Evolutionary conservation across 1,284 basidiomycete genomes (phyloP).

Genomic region (Rhodotorula sp.): DNA sequence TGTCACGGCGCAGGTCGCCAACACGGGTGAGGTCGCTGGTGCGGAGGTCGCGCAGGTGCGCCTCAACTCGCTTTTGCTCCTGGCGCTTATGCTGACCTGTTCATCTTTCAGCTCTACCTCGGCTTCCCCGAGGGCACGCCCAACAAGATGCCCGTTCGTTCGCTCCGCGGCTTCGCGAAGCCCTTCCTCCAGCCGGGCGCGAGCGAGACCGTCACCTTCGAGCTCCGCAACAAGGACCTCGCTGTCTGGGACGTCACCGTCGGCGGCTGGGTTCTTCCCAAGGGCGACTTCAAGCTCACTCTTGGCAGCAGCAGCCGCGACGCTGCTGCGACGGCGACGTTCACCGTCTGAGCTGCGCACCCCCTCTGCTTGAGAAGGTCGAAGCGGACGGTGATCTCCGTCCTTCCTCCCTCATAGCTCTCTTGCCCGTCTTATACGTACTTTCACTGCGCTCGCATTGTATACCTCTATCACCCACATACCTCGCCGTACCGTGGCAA

Average conservation of each 20-base stretch:
- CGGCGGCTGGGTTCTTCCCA: constrained; percentile 52
- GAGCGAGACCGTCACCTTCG: constrained; percentile 48
- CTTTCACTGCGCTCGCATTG: too few relatives aligned
- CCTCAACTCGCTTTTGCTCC: neutral
- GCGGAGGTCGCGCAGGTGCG: constrained; percentile 54
- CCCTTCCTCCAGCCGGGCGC: constrained; percentile 48
- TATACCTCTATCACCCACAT: too few relatives aligned
- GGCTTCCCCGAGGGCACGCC: constrained; percentile 48
- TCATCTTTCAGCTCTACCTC: constrained; percentile 49
- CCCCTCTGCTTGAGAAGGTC: neutral
- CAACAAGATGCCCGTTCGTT: constrained; percentile 36
- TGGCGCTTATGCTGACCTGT: neutral
- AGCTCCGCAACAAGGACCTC: constrained; percentile 54
- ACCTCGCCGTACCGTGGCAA: too few relatives aligned
- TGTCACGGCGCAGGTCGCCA: constrained; percentile 53
- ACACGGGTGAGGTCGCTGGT: constrained; percentile 52
- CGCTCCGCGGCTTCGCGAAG: constrained; percentile 51
- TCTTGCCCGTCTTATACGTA: neutral
- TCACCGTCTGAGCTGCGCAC: constrained; percentile 12
- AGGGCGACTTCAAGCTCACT: constrained; percentile 51
- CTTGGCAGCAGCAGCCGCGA: constrained; percentile 46
- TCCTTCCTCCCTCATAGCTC: neutral
- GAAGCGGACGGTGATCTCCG: neutral
- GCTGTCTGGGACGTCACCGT: constrained; percentile 52
- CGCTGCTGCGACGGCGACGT: constrained; percentile 45